A percentile compares a stretch with the other conserved stretches of the same genome.
phyloP scores from a whole-genome alignment of 2,329 filamentous ascomycete species.

The Ophiostoma sp. region DNA sequence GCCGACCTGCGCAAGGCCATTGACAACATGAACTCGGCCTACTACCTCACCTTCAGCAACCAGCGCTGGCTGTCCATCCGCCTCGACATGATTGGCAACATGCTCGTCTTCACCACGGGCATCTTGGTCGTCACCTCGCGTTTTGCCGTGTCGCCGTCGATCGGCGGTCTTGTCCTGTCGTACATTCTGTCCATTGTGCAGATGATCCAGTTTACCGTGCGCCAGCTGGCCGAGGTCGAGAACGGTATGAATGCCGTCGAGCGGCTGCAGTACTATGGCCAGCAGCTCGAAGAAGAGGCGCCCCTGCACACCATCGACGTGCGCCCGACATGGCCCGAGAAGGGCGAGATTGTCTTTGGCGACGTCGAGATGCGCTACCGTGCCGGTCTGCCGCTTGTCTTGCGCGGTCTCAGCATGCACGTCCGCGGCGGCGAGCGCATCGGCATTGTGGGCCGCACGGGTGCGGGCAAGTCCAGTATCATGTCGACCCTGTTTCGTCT shows the following conservation, averaged over 20 bases:
- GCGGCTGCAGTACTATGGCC: conserved; percentile 84
- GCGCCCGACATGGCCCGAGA: conserved; percentile 73
- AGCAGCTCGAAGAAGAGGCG: conserved; percentile 80
- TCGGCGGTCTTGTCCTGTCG: conserved; percentile 79
- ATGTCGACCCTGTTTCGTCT: conserved; percentile 79
- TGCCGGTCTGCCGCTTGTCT: conserved; percentile 63
- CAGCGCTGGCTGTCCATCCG: conserved; percentile 88
- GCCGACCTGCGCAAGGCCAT: conserved; percentile 64
- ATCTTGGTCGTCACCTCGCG: conserved; percentile 89
- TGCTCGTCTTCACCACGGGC: conserved; percentile 80
- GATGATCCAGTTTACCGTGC: conserved; percentile 92
- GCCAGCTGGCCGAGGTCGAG: conserved; percentile 90
- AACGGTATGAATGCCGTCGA: conserved; percentile 98
- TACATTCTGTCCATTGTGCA: conserved; percentile 92
- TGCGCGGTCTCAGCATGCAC: conserved; percentile 66
- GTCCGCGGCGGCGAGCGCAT: conserved; percentile 71
- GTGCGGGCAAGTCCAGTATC: conserved; percentile 77
- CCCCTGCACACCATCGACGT: conserved; percentile 72
- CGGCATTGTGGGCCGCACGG: conserved; percentile 75
- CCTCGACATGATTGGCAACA: conserved; percentile 75
- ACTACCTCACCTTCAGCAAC: conserved; percentile 92
- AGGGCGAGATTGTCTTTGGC: conserved; percentile 72
- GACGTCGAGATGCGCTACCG: conserved; percentile 77
- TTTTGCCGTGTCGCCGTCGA: conserved; percentile 78
- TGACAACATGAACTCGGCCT: conserved; percentile 89